Evolutionary conservation across 805 yeast genomes (phyloP).

Genomic region (Priceomyces haplophilus): DNA sequence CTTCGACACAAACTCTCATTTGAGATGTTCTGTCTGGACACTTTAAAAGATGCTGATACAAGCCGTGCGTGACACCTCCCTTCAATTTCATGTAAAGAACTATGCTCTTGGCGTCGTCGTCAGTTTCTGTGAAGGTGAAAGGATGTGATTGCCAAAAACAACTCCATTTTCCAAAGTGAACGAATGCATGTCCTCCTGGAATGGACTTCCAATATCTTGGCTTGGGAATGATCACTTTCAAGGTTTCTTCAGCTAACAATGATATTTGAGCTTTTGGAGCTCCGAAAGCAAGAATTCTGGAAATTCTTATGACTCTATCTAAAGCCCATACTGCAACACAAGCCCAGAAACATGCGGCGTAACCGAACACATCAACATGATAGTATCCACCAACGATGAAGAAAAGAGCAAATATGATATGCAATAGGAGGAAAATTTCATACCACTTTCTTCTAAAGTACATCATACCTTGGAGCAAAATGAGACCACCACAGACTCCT

Average conservation of each 20-base stretch:
- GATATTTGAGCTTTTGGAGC: conserved; percentile 30
- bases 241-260: conserved; percentile 34
- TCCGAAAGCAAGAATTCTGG: conserved; percentile 31
- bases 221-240: conserved; percentile 33
- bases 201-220: conserved; percentile 35
- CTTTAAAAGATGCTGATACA: conserved; percentile 22
- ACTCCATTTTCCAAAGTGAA: conserved; percentile 31
- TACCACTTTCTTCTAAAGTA: conserved; percentile 35
- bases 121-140: conserved; percentile 33
- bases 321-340: conserved; percentile 35
- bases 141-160: conserved; percentile 46
- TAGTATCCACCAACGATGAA: conserved; percentile 47
- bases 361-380: conserved; percentile 37
- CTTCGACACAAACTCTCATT: conserved; percentile 48
- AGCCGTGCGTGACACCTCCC: conserved; percentile 34
- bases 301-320: conserved; percentile 30
- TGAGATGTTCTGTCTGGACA: conserved; percentile 25
- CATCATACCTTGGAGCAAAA: conserved; percentile 31
- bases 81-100: conserved; percentile 35
- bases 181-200: conserved; percentile 42
- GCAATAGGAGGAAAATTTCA: conserved; percentile 33
- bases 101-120: conserved; percentile 16
- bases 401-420: conserved; percentile 34
- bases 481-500: conserved; percentile 31
- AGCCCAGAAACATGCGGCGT: conserved; percentile 28